Evolutionary conservation across 176 grass and related monocot genomes (phyloP).

Genomic region (Eremochloa ophiuroides): DNA sequence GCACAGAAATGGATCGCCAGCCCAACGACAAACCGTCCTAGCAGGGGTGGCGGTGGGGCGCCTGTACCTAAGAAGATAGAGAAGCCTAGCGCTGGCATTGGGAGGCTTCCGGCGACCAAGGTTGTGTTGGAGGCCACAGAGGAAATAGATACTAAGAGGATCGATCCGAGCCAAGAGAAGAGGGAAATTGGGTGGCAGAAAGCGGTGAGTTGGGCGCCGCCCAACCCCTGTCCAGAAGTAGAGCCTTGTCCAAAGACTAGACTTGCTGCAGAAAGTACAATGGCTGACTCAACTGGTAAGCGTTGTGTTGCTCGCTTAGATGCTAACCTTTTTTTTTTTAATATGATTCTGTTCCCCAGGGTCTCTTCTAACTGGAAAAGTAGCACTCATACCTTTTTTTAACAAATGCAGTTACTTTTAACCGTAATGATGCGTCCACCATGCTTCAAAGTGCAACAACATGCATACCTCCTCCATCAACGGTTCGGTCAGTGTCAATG

Average conservation of each 20-base stretch:
- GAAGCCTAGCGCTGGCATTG: slow-evolving; percentile 25
- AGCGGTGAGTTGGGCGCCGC: slow-evolving; percentile 42
- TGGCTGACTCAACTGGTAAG: slow-evolving; percentile 73
- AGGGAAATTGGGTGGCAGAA: slow-evolving; percentile 62
- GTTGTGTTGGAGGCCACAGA: slow-evolving; percentile 80
- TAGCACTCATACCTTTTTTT: background rate
- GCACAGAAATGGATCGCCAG: slow-evolving; percentile 99
- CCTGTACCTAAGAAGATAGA: slow-evolving; percentile 46
- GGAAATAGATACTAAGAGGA: slow-evolving; percentile 86
- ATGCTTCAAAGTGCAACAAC: slow-evolving; percentile 52
- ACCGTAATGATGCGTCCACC: slow-evolving; percentile 57
- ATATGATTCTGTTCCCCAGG: background rate
- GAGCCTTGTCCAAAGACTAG: slow-evolving; percentile 49
- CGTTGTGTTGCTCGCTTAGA: background rate
- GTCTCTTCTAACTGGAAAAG: background rate
- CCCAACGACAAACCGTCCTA: slow-evolving; percentile 44
- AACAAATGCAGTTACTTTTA: slow-evolving; percentile 63
- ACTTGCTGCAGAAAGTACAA: slow-evolving; percentile 29
- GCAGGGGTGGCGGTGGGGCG: slow-evolving; percentile 29
- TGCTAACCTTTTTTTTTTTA: too few species aligned
- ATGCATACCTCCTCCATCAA: slow-evolving; percentile 62
- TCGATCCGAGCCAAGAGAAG: slow-evolving; percentile 72
- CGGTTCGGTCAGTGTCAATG: slow-evolving; percentile 86
- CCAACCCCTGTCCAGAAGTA: slow-evolving; percentile 42
- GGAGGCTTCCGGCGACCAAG: slow-evolving; percentile 56